These are phyloP conservation scores for Euphrasia arctica DNA, from an alignment of 305 asterid genomes.

Conservation along the genomic window DNA sequence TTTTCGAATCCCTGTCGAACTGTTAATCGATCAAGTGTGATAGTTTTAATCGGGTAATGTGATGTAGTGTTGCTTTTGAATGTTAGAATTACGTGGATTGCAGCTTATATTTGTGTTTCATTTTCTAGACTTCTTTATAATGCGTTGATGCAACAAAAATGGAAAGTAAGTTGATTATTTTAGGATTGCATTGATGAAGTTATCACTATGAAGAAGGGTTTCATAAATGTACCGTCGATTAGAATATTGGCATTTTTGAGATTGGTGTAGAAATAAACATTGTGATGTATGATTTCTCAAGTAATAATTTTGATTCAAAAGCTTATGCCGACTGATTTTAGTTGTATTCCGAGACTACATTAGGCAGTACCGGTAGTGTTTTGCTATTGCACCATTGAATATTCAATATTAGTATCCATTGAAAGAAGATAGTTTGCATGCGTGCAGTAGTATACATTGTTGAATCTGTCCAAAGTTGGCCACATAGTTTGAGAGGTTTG, in stretches of 20 bases:
- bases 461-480: constrained; percentile 19
- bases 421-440: constrained; percentile 19
- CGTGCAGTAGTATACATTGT: constrained; percentile 9
- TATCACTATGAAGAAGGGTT: constrained; percentile 1
- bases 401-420: constrained; percentile 15
- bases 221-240: background rate
- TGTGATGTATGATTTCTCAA: background rate
- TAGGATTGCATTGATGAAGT: constrained; percentile 14
- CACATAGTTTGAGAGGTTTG: constrained; percentile 15
- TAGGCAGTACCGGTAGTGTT: background rate
- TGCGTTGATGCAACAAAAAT: background rate
- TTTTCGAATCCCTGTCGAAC: constrained; percentile 4
- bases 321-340: background rate
- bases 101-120: background rate
- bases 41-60: constrained; percentile 16
- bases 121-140: background rate
- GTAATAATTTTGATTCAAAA: constrained; percentile 1
- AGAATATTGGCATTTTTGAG: constrained; percentile 4
- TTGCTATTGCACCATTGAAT: constrained; percentile 3
- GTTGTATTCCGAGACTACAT: constrained; percentile 12
- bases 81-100: constrained; percentile 21
- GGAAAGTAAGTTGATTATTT: background rate
- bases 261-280: constrained; percentile 3
- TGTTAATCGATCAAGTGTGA: constrained; percentile 19
- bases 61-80: constrained; percentile 16